phyloP scores from a whole-genome alignment of 2,329 filamentous ascomycete genomes.

The Diaporthe vexans region DNA sequence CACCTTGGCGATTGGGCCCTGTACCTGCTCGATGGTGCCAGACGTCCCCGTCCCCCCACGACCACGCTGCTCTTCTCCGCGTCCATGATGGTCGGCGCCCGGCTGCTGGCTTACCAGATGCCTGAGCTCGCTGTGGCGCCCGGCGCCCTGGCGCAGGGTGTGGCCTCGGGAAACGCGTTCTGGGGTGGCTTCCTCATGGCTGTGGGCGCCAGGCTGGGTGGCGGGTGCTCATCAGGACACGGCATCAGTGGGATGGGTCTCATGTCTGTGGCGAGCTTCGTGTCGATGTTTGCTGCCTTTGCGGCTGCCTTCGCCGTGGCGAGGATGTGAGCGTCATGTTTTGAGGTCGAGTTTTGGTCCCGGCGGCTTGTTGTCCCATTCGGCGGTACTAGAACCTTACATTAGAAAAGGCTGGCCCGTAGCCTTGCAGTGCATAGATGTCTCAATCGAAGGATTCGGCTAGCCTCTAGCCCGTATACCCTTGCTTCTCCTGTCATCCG shows the following conservation, averaged over 20 bases:
- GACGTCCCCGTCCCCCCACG: slow-evolving; percentile 49
- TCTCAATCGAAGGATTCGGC: not conserved
- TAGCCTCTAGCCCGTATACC: not conserved
- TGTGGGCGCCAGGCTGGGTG: slow-evolving; percentile 72
- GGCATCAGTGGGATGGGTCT: slow-evolving; percentile 77
- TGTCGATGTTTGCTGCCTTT: slow-evolving; percentile 73
- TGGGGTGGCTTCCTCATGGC: slow-evolving; percentile 70
- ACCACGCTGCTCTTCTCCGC: slow-evolving; percentile 65
- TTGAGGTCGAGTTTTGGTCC: not conserved
- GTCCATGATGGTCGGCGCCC: slow-evolving; percentile 65
- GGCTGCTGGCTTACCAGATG: slow-evolving; percentile 50
- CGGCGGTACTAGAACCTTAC: not conserved
- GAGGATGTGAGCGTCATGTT: not conserved
- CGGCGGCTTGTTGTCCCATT: not conserved
- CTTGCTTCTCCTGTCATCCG: not conserved
- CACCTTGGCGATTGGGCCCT: slow-evolving; percentile 70
- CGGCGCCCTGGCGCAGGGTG: slow-evolving; percentile 45
- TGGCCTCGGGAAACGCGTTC: slow-evolving; percentile 57
- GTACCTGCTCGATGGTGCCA: slow-evolving; percentile 54
- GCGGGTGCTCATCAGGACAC: slow-evolving; percentile 78
- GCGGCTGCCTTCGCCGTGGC: slow-evolving; percentile 43
- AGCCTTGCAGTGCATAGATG: not conserved
- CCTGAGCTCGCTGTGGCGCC: slow-evolving; percentile 50
- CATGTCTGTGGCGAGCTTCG: slow-evolving; percentile 71
- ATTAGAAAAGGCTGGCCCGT: not conserved